Evolutionary conservation across 495 filamentous ascomycete genomes (phyloP).

Genomic region (Penicillium canescens): DNA sequence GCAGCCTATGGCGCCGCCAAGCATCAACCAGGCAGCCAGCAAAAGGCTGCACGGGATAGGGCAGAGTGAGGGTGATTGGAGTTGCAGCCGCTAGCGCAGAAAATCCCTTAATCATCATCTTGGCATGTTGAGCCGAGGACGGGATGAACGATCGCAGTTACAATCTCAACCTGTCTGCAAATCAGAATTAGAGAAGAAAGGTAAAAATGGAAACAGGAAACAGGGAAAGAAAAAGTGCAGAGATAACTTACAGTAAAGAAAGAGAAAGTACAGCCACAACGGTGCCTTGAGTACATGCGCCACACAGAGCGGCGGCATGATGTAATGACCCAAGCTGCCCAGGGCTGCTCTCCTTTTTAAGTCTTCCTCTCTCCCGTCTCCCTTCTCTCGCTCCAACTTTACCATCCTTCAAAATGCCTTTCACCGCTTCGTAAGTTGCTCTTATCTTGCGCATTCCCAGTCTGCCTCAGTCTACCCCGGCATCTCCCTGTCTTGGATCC

Average conservation of each 20-base stretch:
- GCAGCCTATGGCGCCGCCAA: slow-evolving; percentile 18
- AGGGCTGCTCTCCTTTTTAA: slow-evolving; percentile 15
- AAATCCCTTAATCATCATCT: background rate
- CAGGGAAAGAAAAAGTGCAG: background rate
- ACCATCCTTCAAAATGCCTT: slow-evolving; percentile 52
- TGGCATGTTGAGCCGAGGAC: background rate
- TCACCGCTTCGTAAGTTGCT: slow-evolving; percentile 61
- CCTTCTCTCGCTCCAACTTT: background rate
- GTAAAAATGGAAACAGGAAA: background rate
- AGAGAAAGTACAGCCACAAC: slow-evolving; percentile 8
- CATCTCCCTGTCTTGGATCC: background rate
- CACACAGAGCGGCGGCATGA: slow-evolving; percentile 24
- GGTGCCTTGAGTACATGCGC: slow-evolving; percentile 1
- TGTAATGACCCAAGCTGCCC: slow-evolving; percentile 17
- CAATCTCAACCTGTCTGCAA: background rate
- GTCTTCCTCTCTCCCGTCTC: slow-evolving; percentile 2
- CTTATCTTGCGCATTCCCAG: background rate
- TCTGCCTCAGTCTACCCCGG: background rate
- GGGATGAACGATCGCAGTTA: background rate
- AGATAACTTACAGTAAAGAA: background rate
- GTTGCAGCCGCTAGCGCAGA: background rate
- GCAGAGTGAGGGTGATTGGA: slow-evolving; percentile 1
- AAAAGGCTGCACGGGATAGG: slow-evolving; percentile 26
- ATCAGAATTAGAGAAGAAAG: background rate
- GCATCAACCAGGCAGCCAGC: slow-evolving; percentile 24